These are phyloP conservation scores for Pleurotus tuoliensis DNA, from an alignment of 768 basidiomycete genomes.

Conservation along the genomic window DNA sequence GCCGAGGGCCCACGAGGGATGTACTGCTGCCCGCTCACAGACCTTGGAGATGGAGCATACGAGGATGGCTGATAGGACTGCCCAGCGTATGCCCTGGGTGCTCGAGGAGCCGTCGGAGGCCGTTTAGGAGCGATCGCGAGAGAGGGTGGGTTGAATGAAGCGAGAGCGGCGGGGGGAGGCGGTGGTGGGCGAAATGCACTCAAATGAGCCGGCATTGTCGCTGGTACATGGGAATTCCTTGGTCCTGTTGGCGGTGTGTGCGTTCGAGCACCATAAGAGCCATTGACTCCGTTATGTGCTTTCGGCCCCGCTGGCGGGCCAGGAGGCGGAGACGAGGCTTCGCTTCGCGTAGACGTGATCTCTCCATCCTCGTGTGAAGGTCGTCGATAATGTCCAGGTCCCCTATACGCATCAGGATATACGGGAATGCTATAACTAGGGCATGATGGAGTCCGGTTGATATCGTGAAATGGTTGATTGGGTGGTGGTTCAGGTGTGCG, in stretches of 20 bases:
- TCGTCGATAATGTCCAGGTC: slow-evolving; percentile 17
- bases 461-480: not conserved
- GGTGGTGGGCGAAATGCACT: not conserved
- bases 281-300: slow-evolving; percentile 14
- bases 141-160: slow-evolving; percentile 21
- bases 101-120: slow-evolving; percentile 21
- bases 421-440: not conserved
- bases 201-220: not conserved
- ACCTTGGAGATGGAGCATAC: slow-evolving; percentile 7
- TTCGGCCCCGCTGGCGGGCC: slow-evolving; percentile 20
- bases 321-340: slow-evolving; percentile 13
- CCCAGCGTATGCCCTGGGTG: slow-evolving; percentile 9
- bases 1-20: slow-evolving; percentile 50
- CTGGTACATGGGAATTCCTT: slow-evolving; percentile 33
- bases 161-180: not conserved
- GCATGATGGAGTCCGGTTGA: not conserved
- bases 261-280: slow-evolving; percentile 25
- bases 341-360: slow-evolving; percentile 29
- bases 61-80: slow-evolving; percentile 12
- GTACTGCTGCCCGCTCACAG: slow-evolving; percentile 26
- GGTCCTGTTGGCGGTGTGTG: slow-evolving; percentile 46
- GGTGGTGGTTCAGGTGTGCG: not conserved
- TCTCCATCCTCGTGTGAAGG: slow-evolving; percentile 51
- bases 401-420: slow-evolving; percentile 5
- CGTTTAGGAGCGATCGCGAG: slow-evolving; percentile 21